Conservation (phyloP, 2,329 filamentous ascomycete genomes). For the Aspergillus bombycis region DNA sequence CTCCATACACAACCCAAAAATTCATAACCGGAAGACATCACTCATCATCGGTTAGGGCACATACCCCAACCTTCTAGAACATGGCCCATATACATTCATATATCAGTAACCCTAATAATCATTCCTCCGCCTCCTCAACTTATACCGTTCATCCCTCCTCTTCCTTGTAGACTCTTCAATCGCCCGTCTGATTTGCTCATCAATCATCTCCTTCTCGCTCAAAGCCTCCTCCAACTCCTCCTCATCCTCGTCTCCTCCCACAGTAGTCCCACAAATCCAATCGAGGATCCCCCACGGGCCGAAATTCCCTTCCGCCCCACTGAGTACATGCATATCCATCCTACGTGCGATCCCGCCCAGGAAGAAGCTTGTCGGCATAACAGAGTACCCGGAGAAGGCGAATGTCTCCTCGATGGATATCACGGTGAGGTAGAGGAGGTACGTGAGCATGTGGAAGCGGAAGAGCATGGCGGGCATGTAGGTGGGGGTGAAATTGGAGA, state of each 20-base stretch:
- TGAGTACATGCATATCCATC: constrained; percentile 58
- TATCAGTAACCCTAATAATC: constrained; percentile 4
- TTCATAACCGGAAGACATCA: constrained; percentile 12
- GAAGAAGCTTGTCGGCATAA: constrained; percentile 61
- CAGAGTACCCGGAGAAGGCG: constrained; percentile 62
- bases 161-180: constrained; percentile 37
- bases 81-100: constrained; percentile 1
- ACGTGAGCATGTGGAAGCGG: constrained; percentile 65
- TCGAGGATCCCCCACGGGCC: constrained; percentile 51
- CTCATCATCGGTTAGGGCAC: constrained; percentile 2
- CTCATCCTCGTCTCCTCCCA: constrained; percentile 49
- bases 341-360: constrained; percentile 61
- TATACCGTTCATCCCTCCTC: constrained; percentile 24
- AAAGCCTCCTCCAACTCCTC: constrained; percentile 43
- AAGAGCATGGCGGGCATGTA: constrained; percentile 60
- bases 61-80: constrained; percentile 2
- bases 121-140: constrained; percentile 17
- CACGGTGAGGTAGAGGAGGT: constrained; percentile 56
- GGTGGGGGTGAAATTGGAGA: constrained; percentile 59
- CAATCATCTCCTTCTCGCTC: constrained; percentile 36
- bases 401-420: constrained; percentile 64
- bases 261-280: constrained; percentile 46
- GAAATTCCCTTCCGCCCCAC: constrained; percentile 49
- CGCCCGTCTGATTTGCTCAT: constrained; percentile 34
- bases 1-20: neutral